Conservation (phyloP, 805 yeast genomes). For the Ascoidea tarda region DNA sequence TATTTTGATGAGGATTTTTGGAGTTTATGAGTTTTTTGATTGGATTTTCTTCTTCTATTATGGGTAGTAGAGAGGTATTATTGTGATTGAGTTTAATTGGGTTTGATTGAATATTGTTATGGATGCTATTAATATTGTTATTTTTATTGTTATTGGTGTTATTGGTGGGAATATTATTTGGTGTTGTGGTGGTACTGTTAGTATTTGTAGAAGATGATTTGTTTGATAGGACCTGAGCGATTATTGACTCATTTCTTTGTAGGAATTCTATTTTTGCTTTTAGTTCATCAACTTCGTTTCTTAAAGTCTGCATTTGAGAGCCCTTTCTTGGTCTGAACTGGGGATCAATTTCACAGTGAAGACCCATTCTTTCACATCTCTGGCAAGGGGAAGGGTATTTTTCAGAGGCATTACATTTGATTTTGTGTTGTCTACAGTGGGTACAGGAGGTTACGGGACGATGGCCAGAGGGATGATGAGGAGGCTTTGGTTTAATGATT, state of each 20-base stretch:
- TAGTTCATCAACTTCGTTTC: conserved; percentile 76
- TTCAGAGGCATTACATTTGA: conserved; percentile 82
- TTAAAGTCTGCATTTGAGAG: conserved; percentile 69
- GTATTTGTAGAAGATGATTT: neutral
- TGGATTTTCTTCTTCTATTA: too few relatives aligned
- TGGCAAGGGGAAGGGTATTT: conserved; percentile 72
- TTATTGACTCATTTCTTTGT: conserved; percentile 49
- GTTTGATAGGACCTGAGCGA: conserved; percentile 43
- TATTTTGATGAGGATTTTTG: neutral
- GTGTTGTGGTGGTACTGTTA: neutral
- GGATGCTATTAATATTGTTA: too few relatives aligned
- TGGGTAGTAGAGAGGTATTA: neutral
- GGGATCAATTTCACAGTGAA: conserved; percentile 82
- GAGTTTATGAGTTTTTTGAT: too few relatives aligned
- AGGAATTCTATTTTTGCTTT: conserved; percentile 57
- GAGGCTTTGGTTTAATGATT: neutral
- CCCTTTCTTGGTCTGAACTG: conserved; percentile 86
- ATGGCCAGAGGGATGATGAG: conserved; percentile 34
- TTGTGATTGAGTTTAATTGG: neutral
- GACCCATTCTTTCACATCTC: conserved; percentile 66
- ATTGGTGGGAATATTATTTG: too few relatives aligned
- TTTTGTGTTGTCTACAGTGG: conserved; percentile 88
- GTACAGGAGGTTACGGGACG: conserved; percentile 90
- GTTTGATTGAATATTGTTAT: conserved; percentile 3
- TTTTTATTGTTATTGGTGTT: too few relatives aligned